phyloP scores from a whole-genome alignment of 2,329 filamentous ascomycete genomes.

The Aspergillus fructus region DNA sequence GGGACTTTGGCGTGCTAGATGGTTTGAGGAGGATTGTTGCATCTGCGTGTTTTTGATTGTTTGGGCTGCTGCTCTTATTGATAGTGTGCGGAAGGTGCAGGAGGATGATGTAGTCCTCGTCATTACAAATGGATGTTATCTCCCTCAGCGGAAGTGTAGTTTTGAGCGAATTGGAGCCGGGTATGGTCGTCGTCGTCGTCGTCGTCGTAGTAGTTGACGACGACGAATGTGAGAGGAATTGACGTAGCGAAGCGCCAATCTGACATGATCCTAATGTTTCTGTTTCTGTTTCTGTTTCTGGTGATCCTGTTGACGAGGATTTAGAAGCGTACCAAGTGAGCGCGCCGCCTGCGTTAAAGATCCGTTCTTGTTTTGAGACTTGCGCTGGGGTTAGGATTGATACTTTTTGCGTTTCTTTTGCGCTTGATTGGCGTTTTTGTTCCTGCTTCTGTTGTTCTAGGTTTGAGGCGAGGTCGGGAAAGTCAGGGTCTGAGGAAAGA shows the following conservation, averaged over 20 bases:
- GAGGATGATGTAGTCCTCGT: slow-evolving; percentile 63
- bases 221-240: slow-evolving; percentile 27
- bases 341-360: slow-evolving; percentile 65
- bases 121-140: slow-evolving; percentile 52
- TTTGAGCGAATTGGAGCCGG: slow-evolving; percentile 23
- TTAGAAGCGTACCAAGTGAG: slow-evolving; percentile 52
- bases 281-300: background rate
- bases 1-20: slow-evolving; percentile 47
- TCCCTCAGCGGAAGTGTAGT: slow-evolving; percentile 44
- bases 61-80: slow-evolving; percentile 7
- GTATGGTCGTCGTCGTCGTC: slow-evolving; percentile 1
- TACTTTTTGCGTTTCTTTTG: slow-evolving; percentile 6
- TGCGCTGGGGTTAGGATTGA: slow-evolving; percentile 59
- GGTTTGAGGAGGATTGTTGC: slow-evolving; percentile 65
- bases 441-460: background rate
- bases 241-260: slow-evolving; percentile 52
- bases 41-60: slow-evolving; percentile 27
- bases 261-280: slow-evolving; percentile 50
- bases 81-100: slow-evolving; percentile 35
- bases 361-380: slow-evolving; percentile 59
- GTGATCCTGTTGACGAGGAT: background rate
- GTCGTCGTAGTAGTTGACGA: background rate
- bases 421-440: background rate
- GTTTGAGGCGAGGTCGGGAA: slow-evolving; percentile 15
- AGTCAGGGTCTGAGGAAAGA: slow-evolving; percentile 34